A percentile compares a stretch with the other conserved stretches of the same genome.
These are phyloP conservation scores for Hyaloscypha bicolor DNA, from an alignment of 495 filamentous ascomycete species.

Conservation along the genomic window DNA sequence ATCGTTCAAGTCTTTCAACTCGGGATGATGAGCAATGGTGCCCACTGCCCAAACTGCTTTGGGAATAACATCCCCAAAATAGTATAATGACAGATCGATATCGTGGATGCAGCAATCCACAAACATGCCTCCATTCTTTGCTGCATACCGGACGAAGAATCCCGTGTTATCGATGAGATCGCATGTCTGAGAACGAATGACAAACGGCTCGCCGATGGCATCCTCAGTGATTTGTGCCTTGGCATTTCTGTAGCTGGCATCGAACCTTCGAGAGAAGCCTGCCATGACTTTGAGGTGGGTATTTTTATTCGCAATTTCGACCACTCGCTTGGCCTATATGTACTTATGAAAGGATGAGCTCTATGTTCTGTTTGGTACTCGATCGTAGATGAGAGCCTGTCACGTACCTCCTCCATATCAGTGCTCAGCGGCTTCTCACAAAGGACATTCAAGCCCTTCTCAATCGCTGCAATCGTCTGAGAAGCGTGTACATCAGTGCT, in stretches of 20 bases:
- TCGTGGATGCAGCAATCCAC: slow-evolving; percentile 52
- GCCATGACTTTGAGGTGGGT: slow-evolving; percentile 43
- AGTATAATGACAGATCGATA: slow-evolving; percentile 50
- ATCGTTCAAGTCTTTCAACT: slow-evolving; percentile 33
- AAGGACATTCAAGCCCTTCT: slow-evolving; percentile 41
- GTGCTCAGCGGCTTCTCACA: slow-evolving; percentile 49
- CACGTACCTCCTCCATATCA: slow-evolving; percentile 25
- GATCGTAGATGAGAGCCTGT: neutral
- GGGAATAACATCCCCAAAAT: slow-evolving; percentile 39
- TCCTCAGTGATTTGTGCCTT: slow-evolving; percentile 5
- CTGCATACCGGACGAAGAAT: slow-evolving; percentile 49
- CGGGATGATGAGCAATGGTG: slow-evolving; percentile 33
- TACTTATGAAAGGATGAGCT: slow-evolving; percentile 10
- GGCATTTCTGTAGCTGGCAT: slow-evolving; percentile 41
- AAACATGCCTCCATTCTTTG: slow-evolving; percentile 49
- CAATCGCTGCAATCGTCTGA: slow-evolving; percentile 41
- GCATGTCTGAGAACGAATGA: slow-evolving; percentile 50
- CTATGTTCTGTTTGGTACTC: neutral
- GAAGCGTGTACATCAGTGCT: slow-evolving; percentile 43
- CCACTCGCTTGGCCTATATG: slow-evolving; percentile 38
- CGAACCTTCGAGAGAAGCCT: slow-evolving; percentile 47
- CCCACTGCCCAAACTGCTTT: slow-evolving; percentile 36
- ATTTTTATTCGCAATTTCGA: slow-evolving; percentile 38
- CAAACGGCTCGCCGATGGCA: slow-evolving; percentile 42
- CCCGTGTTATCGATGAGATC: slow-evolving; percentile 45